These are phyloP conservation scores for Ensete glaucum DNA, from an alignment of 176 grass and related monocot species.

Conservation along the genomic window DNA sequence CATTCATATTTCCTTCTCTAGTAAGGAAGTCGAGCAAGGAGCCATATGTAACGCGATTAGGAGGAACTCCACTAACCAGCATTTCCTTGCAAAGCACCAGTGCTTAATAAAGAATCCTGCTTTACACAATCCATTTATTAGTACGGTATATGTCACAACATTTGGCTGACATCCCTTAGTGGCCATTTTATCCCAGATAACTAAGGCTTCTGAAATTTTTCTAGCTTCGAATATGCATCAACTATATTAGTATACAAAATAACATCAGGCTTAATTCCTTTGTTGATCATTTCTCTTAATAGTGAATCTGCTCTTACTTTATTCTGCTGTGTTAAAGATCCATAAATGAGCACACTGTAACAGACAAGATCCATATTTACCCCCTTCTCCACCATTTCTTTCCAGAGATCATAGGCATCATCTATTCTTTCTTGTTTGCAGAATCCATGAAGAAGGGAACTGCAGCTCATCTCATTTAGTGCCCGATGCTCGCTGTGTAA, in stretches of 20 bases:
- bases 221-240: constrained; percentile 42
- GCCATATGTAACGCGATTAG: constrained; percentile 56
- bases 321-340: constrained; percentile 36
- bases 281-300: constrained; percentile 43
- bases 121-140: constrained; percentile 70
- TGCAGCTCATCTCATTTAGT: constrained; percentile 59
- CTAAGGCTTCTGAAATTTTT: constrained; percentile 47
- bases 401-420: constrained; percentile 45
- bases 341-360: constrained; percentile 47
- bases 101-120: constrained; percentile 49
- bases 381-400: constrained; percentile 53
- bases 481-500: constrained; percentile 24
- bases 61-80: constrained; percentile 31
- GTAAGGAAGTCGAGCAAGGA: constrained; percentile 58
- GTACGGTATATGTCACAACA: constrained; percentile 40
- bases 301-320: constrained; percentile 22
- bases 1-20: constrained; percentile 44
- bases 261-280: constrained; percentile 41
- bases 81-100: constrained; percentile 60
- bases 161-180: constrained; percentile 37
- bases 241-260: constrained; percentile 71
- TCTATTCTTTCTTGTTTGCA: constrained; percentile 47
- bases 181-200: constrained; percentile 40
- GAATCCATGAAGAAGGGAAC: constrained; percentile 54
- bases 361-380: constrained; percentile 49